A percentile compares a stretch with the other conserved stretches of the same genome.
Conservation (phyloP, 495 filamentous ascomycete species). For the Tuber calosporum region DNA sequence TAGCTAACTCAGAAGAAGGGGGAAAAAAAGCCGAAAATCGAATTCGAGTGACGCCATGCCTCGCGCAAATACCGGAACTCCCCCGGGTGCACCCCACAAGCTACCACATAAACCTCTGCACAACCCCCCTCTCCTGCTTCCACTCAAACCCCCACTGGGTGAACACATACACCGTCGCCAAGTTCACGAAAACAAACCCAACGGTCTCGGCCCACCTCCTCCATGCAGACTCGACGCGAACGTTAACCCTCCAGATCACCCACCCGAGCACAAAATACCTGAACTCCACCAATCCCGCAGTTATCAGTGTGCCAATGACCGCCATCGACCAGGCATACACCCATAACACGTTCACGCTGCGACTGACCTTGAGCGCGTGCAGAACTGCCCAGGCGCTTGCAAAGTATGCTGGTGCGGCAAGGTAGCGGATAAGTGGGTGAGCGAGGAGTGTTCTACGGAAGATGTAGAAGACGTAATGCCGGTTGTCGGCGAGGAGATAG, state of each 20-base stretch:
- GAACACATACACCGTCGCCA: conserved; percentile 71
- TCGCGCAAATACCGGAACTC: not conserved
- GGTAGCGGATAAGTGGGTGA: conserved; percentile 59
- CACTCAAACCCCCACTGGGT: conserved; percentile 72
- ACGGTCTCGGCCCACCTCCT: conserved; percentile 63
- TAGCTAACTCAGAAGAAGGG: not conserved
- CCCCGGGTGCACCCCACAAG: not conserved
- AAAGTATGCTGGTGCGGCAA: conserved; percentile 58
- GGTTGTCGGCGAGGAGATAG: conserved; percentile 91
- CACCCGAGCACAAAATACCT: conserved; percentile 92
- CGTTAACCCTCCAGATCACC: conserved; percentile 83
- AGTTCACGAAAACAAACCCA: conserved; percentile 71
- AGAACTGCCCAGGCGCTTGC: conserved; percentile 58
- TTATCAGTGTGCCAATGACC: conserved; percentile 67
- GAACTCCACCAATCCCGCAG: conserved; percentile 87
- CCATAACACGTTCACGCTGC: conserved; percentile 24
- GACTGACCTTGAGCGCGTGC: conserved; percentile 40
- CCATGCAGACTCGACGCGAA: conserved; percentile 42
- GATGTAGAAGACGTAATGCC: conserved; percentile 94
- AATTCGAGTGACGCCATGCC: not conserved
- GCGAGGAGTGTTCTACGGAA: conserved; percentile 73
- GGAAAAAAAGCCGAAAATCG: not conserved
- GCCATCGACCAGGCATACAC: conserved; percentile 45
- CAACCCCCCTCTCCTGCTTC: conserved; percentile 66
- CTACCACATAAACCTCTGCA: conserved; percentile 94